Percentiles rank a stretch among this genome's conserved stretches.
Evolutionary conservation across 495 filamentous ascomycete species (phyloP).

Genomic region (Saxispiralis lemnorum): DNA sequence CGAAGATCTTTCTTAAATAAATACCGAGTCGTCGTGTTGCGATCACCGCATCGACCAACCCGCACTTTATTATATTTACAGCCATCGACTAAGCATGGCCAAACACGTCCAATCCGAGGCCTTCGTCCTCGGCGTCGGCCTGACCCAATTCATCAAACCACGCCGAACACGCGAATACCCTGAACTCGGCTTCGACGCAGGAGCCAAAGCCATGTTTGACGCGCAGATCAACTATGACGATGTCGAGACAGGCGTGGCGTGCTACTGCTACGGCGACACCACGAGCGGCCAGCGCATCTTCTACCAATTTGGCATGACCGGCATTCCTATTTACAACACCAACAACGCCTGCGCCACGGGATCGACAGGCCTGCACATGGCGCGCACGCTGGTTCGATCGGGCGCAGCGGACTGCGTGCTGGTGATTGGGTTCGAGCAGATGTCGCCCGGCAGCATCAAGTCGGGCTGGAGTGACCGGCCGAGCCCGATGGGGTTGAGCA

Average conservation of each 20-base stretch:
- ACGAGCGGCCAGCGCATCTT: conserved; percentile 94
- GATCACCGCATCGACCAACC: too few relatives aligned
- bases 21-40: too few relatives aligned
- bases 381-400: conserved; percentile 56
- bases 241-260: conserved; percentile 83
- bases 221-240: conserved; percentile 93
- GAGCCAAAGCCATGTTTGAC: conserved; percentile 87
- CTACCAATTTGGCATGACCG: conserved; percentile 96
- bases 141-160: conserved; percentile 99
- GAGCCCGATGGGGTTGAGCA: conserved; percentile 53
- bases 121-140: conserved; percentile 91
- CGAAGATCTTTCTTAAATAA: too few relatives aligned
- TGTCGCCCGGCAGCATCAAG: conserved; percentile 72
- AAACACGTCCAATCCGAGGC: not conserved
- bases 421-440: conserved; percentile 97
- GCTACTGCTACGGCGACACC: conserved; percentile 86
- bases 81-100: not conserved
- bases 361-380: conserved; percentile 73
- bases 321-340: conserved; percentile 85
- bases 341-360: conserved; percentile 98
- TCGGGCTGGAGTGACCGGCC: conserved; percentile 61
- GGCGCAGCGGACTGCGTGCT: conserved; percentile 73
- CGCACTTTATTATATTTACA: too few relatives aligned
- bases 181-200: conserved; percentile 85
- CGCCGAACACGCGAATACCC: conserved; percentile 78